A percentile compares a stretch with the other conserved stretches of the same genome.
These are phyloP conservation scores for Ogataea pilisensis DNA, from an alignment of 805 yeast genomes.

Conservation along the genomic window DNA sequence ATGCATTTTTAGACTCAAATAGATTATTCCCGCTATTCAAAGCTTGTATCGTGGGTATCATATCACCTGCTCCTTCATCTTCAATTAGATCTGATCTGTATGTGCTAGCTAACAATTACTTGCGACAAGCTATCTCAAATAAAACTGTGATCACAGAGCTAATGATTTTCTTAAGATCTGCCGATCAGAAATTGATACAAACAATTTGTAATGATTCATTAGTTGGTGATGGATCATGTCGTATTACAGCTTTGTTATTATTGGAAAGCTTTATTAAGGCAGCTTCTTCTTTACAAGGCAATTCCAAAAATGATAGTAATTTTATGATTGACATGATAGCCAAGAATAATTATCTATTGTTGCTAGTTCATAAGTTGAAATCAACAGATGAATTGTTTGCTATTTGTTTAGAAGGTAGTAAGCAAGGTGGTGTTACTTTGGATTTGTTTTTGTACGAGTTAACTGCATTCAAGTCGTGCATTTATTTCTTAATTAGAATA, in stretches of 20 bases:
- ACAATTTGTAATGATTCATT: slow-evolving; percentile 74
- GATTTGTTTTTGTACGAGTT: slow-evolving; percentile 65
- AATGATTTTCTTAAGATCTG: slow-evolving; percentile 51
- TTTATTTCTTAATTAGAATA: slow-evolving; percentile 66
- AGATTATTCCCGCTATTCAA: slow-evolving; percentile 67
- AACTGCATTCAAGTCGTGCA: slow-evolving; percentile 68
- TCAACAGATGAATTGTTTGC: slow-evolving; percentile 62
- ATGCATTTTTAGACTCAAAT: slow-evolving; percentile 37
- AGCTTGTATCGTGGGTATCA: slow-evolving; percentile 69
- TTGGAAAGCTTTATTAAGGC: slow-evolving; percentile 45
- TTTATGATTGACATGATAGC: slow-evolving; percentile 58
- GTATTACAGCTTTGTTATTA: slow-evolving; percentile 72
- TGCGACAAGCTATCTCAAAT: slow-evolving; percentile 46
- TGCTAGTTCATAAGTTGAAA: slow-evolving; percentile 63
- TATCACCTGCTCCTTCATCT: slow-evolving; percentile 64
- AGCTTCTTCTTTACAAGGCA: slow-evolving; percentile 43
- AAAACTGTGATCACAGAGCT: slow-evolving; percentile 43
- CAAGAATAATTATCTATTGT: slow-evolving; percentile 59
- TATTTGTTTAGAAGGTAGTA: slow-evolving; percentile 27
- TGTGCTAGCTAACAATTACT: slow-evolving; percentile 61
- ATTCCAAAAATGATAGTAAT: slow-evolving; percentile 48
- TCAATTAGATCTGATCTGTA: slow-evolving; percentile 75
- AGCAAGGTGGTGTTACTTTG: slow-evolving; percentile 37
- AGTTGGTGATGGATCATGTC: slow-evolving; percentile 69
- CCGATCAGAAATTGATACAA: slow-evolving; percentile 57